Base-by-base conservation (phyloP, 768 basidiomycete species). In the Leccinum variicolor region DNA sequence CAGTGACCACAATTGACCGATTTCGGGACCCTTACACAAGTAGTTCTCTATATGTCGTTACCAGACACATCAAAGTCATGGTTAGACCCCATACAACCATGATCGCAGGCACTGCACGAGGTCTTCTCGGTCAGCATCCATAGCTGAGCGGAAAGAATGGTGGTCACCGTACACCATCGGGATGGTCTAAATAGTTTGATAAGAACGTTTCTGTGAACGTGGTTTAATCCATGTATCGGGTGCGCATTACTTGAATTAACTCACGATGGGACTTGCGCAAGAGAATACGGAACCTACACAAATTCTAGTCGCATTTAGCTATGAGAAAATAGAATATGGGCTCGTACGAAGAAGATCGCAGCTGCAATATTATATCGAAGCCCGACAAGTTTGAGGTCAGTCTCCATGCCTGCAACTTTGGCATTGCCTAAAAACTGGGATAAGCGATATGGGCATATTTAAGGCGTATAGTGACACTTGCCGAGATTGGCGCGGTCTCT, bases 401-500 rank as follows among this genome's bases (percentile, higher is more conserved):
- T 55, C 14, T 66, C 63, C 79, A 81, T 77, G 11, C 80, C 80
- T 4, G 79, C 80, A 36, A 83, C 70, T 65, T 66, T 66, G 3
- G 77, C 77, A 43, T 79, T 78, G 54, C 69, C 77, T 78, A n/a
- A 50, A 9, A 43, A 10, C 9, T 51, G 14, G 36, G 14, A 9
- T 69, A 15, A 64, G 58, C 10, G 9, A 9, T 14, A 47, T 39
- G 52, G 19, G 47, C 17, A 14, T 3, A 46, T 39, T 34, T n/a
- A 29, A 51, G 41, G 31, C 0, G 9, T 29, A 28, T 6, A 46
- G 39, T 21, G 14, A 9, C 9, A 64, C 71, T 69, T 62, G 53
- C 79, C 79, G 47, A 81, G 69, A 61, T 79, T 81, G 48, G 73
- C 63, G 8, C 80, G 76, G 58, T 81, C 80, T 43, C 76, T 77